Evolutionary conservation across 2,329 filamentous ascomycete species (phyloP).

Genomic region (Aspergillus pseudotamarii): DNA sequence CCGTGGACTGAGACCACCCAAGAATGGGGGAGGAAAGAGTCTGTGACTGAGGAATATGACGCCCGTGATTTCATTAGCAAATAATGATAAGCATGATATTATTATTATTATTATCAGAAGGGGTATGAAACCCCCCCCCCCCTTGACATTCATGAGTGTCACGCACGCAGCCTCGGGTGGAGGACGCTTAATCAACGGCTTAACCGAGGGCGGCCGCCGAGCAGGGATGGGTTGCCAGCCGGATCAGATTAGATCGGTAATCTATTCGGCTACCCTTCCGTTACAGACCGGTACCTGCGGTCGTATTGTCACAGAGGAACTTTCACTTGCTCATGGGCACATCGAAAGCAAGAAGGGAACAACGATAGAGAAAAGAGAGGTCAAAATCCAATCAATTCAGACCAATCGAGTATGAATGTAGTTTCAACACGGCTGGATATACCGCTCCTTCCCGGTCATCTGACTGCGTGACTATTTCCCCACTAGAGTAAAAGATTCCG

Average conservation of each 20-base stretch:
- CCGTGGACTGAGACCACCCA: background rate
- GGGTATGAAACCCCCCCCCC: background rate
- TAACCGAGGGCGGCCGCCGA: slow-evolving; percentile 2
- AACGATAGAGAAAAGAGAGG: background rate
- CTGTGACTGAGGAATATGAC: background rate
- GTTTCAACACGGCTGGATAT: background rate
- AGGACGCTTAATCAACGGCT: background rate
- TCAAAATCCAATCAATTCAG: background rate
- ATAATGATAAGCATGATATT: background rate
- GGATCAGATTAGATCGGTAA: slow-evolving; percentile 32
- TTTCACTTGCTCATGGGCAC: background rate
- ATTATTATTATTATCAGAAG: background rate
- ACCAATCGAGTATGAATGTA: background rate
- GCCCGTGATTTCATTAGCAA: background rate
- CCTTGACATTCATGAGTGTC: background rate
- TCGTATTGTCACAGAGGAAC: background rate
- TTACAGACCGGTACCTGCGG: slow-evolving; percentile 13
- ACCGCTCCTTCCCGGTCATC: background rate
- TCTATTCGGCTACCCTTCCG: slow-evolving; percentile 11
- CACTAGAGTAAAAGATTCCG: slow-evolving; percentile 13
- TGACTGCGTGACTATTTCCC: slow-evolving; percentile 3
- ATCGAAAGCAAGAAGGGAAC: background rate
- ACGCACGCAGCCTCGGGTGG: slow-evolving; percentile 4
- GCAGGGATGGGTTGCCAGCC: slow-evolving; percentile 12
- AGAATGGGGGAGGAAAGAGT: background rate